phyloP scores from a whole-genome alignment of 2,329 filamentous ascomycete genomes.

The Colletotrichum musicola region DNA sequence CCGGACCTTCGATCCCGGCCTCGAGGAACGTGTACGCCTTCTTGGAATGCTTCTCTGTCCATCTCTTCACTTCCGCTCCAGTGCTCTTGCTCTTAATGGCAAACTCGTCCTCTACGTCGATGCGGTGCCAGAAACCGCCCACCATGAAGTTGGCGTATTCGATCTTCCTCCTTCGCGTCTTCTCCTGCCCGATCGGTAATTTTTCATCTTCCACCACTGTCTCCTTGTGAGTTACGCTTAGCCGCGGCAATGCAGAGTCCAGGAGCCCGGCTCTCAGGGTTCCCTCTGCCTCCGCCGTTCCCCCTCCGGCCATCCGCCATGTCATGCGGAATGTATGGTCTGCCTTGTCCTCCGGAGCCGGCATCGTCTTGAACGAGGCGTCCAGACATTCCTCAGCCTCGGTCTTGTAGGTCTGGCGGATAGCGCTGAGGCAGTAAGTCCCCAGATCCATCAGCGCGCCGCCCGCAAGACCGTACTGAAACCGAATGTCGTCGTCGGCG shows the following conservation, averaged over 20 bases:
- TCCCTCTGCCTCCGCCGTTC: constrained; percentile 47
- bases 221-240: constrained; percentile 42
- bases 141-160: constrained; percentile 46
- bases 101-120: constrained; percentile 52
- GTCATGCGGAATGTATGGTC: constrained; percentile 50
- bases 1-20: constrained; percentile 45
- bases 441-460: constrained; percentile 57
- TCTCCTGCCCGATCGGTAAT: constrained; percentile 42
- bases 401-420: constrained; percentile 54
- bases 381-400: constrained; percentile 54
- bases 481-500: constrained; percentile 57
- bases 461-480: constrained; percentile 55
- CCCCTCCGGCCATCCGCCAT: constrained; percentile 56
- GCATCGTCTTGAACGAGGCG: constrained; percentile 46
- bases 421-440: constrained; percentile 53
- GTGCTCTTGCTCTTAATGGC: constrained; percentile 44
- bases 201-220: constrained; percentile 33
- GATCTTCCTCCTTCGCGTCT: constrained; percentile 45
- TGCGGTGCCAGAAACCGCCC: constrained; percentile 48
- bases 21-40: constrained; percentile 53
- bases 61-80: constrained; percentile 42
- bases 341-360: constrained; percentile 47
- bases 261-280: constrained; percentile 42
- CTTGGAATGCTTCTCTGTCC: constrained; percentile 43
- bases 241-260: constrained; percentile 35